phyloP scores from a whole-genome alignment of 305 asterid species.

The Nicotiana rustica region DNA sequence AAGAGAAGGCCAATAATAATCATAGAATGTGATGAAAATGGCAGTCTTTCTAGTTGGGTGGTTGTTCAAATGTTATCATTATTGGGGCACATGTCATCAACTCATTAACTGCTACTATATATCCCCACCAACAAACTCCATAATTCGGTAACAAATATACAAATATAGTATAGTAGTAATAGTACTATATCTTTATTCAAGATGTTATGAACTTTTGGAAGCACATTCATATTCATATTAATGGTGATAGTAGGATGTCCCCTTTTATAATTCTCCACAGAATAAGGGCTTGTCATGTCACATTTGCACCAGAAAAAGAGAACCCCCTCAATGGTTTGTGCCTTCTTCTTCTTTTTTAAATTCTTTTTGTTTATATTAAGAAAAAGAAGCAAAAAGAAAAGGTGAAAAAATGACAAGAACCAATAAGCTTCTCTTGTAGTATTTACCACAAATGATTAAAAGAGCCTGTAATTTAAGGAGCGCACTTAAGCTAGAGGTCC shows the following conservation, averaged over 20 bases:
- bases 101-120: conserved; percentile 43
- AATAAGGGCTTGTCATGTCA: conserved; percentile 31
- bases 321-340: not conserved
- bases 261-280: conserved; percentile 11
- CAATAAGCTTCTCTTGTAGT: not conserved
- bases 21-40: conserved; percentile 34
- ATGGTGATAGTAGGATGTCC: conserved; percentile 10
- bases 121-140: conserved; percentile 58
- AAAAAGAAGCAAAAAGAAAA: not conserved
- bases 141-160: conserved; percentile 44
- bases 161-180: not conserved
- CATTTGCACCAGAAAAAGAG: conserved; percentile 25
- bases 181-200: not conserved
- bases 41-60: conserved; percentile 31
- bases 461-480: not conserved
- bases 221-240: conserved; percentile 43
- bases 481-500: conserved; percentile 28
- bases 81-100: conserved; percentile 62
- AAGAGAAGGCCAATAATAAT: conserved; percentile 26
- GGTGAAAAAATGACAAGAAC: not conserved
- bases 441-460: conserved; percentile 28
- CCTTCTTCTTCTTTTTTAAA: not conserved
- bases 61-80: conserved; percentile 54
- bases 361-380: conserved; percentile 21
- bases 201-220: conserved; percentile 38